Conservation (phyloP, 768 basidiomycete species). For the Leccinellum rugosiceps region DNA sequence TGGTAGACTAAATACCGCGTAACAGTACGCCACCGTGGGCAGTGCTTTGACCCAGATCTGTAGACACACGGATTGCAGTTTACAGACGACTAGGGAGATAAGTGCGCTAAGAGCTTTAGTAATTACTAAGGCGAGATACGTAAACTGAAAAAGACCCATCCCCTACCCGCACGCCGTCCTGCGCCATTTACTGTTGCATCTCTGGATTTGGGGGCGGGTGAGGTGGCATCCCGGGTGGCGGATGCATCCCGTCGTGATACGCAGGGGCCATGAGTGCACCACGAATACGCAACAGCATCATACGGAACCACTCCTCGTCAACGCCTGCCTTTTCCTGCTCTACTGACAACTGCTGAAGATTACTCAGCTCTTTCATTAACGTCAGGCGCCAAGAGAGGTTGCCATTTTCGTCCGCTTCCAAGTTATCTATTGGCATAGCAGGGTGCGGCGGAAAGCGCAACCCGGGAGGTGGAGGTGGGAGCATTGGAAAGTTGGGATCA, state of each 20-base stretch:
- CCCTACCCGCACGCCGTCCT: neutral
- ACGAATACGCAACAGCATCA: conserved; percentile 81
- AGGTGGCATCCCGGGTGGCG: conserved; percentile 35
- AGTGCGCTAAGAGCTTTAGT: neutral
- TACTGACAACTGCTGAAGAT: conserved; percentile 69
- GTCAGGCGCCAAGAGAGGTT: conserved; percentile 77
- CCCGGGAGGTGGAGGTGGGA: conserved; percentile 46
- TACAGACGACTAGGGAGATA: conserved; percentile 6
- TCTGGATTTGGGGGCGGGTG: conserved; percentile 35
- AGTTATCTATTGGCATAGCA: conserved; percentile 64
- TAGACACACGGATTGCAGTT: neutral
- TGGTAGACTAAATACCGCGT: neutral
- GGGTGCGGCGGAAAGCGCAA: conserved; percentile 60
- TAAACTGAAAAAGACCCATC: neutral
- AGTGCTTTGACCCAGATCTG: neutral
- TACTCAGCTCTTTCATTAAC: conserved; percentile 77
- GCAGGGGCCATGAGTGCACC: conserved; percentile 60
- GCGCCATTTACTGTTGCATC: conserved; percentile 24
- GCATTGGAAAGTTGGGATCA: conserved; percentile 69
- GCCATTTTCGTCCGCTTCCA: conserved; percentile 75
- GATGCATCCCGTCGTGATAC: conserved; percentile 36
- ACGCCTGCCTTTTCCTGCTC: conserved; percentile 82
- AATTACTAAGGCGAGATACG: conserved; percentile 1
- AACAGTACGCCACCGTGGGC: too few relatives aligned
- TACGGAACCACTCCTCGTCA: conserved; percentile 81